Evolutionary conservation across 2,329 filamentous ascomycete species (phyloP).

Genomic region (Paracoccidioides brasiliensis): DNA sequence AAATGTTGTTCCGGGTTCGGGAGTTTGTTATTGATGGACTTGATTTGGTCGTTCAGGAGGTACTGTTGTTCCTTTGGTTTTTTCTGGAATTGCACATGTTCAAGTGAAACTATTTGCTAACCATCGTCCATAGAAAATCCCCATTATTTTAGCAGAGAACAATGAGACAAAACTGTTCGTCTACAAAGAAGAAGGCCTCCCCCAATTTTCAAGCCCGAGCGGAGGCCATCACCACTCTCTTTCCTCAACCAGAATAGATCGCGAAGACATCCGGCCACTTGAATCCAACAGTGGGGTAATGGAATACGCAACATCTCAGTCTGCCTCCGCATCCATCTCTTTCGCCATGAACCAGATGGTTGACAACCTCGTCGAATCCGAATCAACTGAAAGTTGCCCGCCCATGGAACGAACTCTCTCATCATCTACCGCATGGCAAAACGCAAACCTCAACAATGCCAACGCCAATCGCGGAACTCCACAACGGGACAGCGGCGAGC

Average conservation of each 20-base stretch:
- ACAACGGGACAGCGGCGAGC: neutral
- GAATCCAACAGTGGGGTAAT: conserved; percentile 19
- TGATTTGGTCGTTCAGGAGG: conserved; percentile 40
- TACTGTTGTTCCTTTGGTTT: conserved; percentile 15
- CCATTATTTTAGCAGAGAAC: conserved; percentile 35
- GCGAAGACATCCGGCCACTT: conserved; percentile 24
- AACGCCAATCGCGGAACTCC: neutral
- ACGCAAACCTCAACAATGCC: neutral
- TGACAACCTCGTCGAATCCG: conserved; percentile 39
- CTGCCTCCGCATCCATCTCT: conserved; percentile 36
- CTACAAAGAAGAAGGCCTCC: conserved; percentile 41
- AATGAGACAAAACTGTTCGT: conserved; percentile 36
- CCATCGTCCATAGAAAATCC: conserved; percentile 27
- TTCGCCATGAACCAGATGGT: conserved; percentile 46
- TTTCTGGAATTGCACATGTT: neutral
- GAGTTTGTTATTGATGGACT: conserved; percentile 51
- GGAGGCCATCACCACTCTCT: conserved; percentile 27
- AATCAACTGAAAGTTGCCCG: conserved; percentile 21
- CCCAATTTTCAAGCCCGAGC: conserved; percentile 36
- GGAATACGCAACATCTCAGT: conserved; percentile 27
- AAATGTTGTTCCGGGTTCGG: conserved; percentile 54
- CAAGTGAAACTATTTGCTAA: conserved; percentile 13
- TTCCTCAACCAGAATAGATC: conserved; percentile 29
- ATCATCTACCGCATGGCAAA: neutral
- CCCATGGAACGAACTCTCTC: conserved; percentile 1